Evolutionary conservation across 768 basidiomycete genomes (phyloP), one percentile per base, ranked within the genome.

Genomic region (Xerocomellus intermedius): DNA sequence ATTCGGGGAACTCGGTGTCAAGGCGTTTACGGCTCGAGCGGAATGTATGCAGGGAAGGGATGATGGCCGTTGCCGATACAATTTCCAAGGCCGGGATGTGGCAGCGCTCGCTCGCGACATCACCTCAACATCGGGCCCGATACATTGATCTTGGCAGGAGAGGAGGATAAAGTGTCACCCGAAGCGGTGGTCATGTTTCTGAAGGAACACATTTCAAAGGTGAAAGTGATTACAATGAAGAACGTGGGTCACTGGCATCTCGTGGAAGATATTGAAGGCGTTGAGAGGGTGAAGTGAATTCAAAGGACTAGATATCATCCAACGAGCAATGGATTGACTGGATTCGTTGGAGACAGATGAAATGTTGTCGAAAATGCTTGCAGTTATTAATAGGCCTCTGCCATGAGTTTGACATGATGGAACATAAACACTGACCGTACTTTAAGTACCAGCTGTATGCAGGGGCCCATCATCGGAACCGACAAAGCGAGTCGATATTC

Each of bases 261-360:
- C 12, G 47, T 45, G 36, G 51, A 59, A 24, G 57, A 59, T 16
- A 35, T 54, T 5, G 37, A 54, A 16, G 51, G 43, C 4, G 54
- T 56, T 28, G 54, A 33, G 21, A 14, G 33, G 12, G 10, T 33
- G n/a, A 54, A 54, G 8, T 4, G 21, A 6, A 35, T 48, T 26
- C 5, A 19, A 38, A 37, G 22, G n/a, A n/a, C 5, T 24, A 28
- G 24, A 22, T 8, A 47, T 9, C 12, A n/a, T n/a, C n/a, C 28
- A 28, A 8, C 30, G 9, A 30, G 30, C 9, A 7, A 30, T 30
- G 26, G 26, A 26, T 26, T 26, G 6, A 26, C 26, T 30, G 26
- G 26, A 28, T 28, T 28, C 24, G 8, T 28, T 5, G 8, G 26
- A 28, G 26, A 28, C 26, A 28, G n/a, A n/a, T n/a, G n/a, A n/a